Base-by-base conservation (phyloP, 2,329 filamentous ascomycete species). In the Zarea fungicola region DNA sequence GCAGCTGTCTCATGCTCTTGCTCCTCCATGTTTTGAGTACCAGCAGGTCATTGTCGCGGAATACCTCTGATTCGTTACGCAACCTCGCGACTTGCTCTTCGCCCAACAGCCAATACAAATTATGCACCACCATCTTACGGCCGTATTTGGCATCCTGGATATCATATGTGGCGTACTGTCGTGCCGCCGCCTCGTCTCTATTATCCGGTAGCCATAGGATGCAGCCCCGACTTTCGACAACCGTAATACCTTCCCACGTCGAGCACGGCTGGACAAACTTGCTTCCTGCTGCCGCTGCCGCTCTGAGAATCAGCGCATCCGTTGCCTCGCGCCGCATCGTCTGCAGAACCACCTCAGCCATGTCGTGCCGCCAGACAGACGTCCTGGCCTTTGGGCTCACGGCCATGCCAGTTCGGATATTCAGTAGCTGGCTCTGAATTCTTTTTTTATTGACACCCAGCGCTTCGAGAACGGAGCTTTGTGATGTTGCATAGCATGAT, bases 21-120 rank as follows among this genome's bases (percentile, higher is more conserved):
- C 64, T 55, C 64, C 66, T 52, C 63, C 66, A 60, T 31, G 61
- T 58, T 41, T 58, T 63, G 47, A 80, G 56, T 51, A 80, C 63
- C 45, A 73, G 67, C 18, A 75, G 61, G 8, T 62, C 66, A 3
- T 66, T 66, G 1, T 70, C 60, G 3, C 55, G 57, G 19, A 75
- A 67, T 19, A 66, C 50, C 1, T 49, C 31, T 1, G 68, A 61
- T 22, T 65, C 60, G 1, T 58, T 26, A 40, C 57, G 65, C 16
- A 84, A 51, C 26, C 65, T 62, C 14, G 60, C 56, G 0, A 76
- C 45, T 34, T 74, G 64, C n/a, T 73, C 63, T 1, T 65, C 54
- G 1, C 80, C 81, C 0, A 85, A 62, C 5, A 84, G 64, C 54
- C 62, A 63, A 1, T 57, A 52, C 42, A 84, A 55, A 54, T 83